These are phyloP conservation scores for Backusella parvicylindrica DNA, from an alignment of 192 early-diverging fungal genomes.

Conservation along the genomic window DNA sequence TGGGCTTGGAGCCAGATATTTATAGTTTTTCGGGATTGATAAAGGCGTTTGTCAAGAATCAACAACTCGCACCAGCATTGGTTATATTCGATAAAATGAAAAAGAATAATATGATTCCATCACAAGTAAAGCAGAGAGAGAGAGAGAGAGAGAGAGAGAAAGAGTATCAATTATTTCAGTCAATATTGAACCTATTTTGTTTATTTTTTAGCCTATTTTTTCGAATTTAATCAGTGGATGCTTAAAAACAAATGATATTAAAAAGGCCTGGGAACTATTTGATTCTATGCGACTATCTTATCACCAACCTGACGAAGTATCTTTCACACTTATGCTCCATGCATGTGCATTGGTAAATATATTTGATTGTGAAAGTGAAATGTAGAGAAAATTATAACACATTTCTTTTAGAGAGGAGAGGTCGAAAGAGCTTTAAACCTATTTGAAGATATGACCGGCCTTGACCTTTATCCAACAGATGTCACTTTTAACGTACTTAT, in stretches of 20 bases:
- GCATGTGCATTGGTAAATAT: slow-evolving; percentile 72
- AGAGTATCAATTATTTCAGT: not conserved
- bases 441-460: slow-evolving; percentile 82
- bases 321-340: slow-evolving; percentile 89
- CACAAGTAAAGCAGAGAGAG: slow-evolving; percentile 27
- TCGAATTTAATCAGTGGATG: slow-evolving; percentile 84
- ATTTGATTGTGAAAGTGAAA: not conserved
- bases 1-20: slow-evolving; percentile 50
- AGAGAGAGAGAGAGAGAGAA: no score
- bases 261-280: slow-evolving; percentile 89
- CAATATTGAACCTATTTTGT: not conserved
- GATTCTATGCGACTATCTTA: slow-evolving; percentile 80
- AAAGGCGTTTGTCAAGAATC: slow-evolving; percentile 57
- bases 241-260: slow-evolving; percentile 59
- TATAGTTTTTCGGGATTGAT: slow-evolving; percentile 72
- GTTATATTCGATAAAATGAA: slow-evolving; percentile 79
- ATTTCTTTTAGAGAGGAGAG: slow-evolving; percentile 46
- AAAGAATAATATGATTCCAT: slow-evolving; percentile 46
- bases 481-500: slow-evolving; percentile 89
- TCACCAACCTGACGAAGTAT: slow-evolving; percentile 71
- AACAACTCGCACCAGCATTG: slow-evolving; percentile 68
- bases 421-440: slow-evolving; percentile 91
- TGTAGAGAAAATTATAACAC: not conserved
- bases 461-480: slow-evolving; percentile 66
- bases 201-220: slow-evolving; percentile 54